phyloP scores from a whole-genome alignment of 1,284 basidiomycete species.

The Sporisorium graminicola region DNA sequence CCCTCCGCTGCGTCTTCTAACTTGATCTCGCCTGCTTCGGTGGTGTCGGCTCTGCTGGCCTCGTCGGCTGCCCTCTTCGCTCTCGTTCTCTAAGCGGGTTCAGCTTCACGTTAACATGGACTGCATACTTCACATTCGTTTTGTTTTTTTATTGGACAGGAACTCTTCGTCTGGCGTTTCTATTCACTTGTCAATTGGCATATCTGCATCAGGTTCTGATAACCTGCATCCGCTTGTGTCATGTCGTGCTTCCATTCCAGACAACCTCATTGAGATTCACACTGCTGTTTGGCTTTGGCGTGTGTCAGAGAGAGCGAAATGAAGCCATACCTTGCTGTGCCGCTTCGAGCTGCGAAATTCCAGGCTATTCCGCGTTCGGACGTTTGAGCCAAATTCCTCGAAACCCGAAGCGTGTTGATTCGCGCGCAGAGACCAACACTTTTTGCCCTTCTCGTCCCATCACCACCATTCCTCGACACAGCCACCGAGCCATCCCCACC shows the following conservation, averaged over 20 bases:
- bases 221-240: too few relatives aligned
- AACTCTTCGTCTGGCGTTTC: not conserved
- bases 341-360: not conserved
- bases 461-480: conserved; percentile 1
- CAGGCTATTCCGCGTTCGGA: not conserved
- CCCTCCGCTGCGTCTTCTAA: conserved; percentile 5
- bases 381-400: not conserved
- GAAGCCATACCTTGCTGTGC: not conserved
- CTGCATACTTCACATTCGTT: not conserved
- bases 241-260: not conserved
- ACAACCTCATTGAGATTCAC: not conserved
- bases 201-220: not conserved
- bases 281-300: too few relatives aligned
- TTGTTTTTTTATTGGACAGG: too few relatives aligned
- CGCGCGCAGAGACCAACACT: conserved; percentile 16
- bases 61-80: conserved; percentile 27
- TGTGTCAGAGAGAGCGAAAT: conserved; percentile 8
- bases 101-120: too few relatives aligned
- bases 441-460: not conserved
- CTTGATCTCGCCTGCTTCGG: not conserved
- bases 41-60: conserved; percentile 23
- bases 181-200: not conserved
- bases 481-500: not conserved
- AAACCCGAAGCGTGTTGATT: not conserved
- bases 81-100: conserved; percentile 10